Base-by-base conservation (phyloP, 1,284 basidiomycete species). In the Athelia sp. region DNA sequence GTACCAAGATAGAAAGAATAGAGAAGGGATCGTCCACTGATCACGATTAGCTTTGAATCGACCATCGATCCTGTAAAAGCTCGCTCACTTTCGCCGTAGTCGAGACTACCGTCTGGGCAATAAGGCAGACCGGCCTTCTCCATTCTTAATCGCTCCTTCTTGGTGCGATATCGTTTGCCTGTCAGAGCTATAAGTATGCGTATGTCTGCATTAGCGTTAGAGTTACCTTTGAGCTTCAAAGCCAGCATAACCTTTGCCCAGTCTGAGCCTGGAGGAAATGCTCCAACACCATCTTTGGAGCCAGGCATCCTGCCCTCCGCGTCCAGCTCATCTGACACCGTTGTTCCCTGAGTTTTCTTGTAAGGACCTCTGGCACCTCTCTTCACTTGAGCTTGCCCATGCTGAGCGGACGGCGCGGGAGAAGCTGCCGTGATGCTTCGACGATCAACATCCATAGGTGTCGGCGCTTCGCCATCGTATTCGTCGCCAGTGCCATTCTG, bases 11-110 rank as follows among this genome's bases (percentile, higher is more conserved):
- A 14, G 78, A 82, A 2, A 90, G 71, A 0, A 85, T 64, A 6
- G 81, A 75, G 62, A 87, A 90, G 1, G 87, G 85, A 53, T 88
- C 84, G 61, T 90, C 87, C 76, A 90, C 86, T 89, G 52, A 15
- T 13, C 34, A 54, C 48, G 15, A n/a, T n/a, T n/a, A n/a, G n/a
- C n/a, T n/a, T n/a, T n/a, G n/a, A n/a, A n/a, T n/a, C n/a, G n/a
- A n/a, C n/a, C n/a, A n/a, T n/a, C n/a, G n/a, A n/a, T n/a, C n/a
- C n/a, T n/a, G n/a, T n/a, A n/a, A 29, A 29, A 45, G 19, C 10
- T 24, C n/a, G 67, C 79, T 26, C 62, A 88, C 87, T 79, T 62
- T 87, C 79, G 14, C 73, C 60, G 57, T 87, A 90, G 62, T 87
- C 81, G 24, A 90, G 67, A 64, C 87, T 90, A 18, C 87, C 87